Evolutionary conservation across 208 protist species (phyloP), one percentile per base, ranked within the genome.

Genomic region (Acanthamoeba castellanii): DNA sequence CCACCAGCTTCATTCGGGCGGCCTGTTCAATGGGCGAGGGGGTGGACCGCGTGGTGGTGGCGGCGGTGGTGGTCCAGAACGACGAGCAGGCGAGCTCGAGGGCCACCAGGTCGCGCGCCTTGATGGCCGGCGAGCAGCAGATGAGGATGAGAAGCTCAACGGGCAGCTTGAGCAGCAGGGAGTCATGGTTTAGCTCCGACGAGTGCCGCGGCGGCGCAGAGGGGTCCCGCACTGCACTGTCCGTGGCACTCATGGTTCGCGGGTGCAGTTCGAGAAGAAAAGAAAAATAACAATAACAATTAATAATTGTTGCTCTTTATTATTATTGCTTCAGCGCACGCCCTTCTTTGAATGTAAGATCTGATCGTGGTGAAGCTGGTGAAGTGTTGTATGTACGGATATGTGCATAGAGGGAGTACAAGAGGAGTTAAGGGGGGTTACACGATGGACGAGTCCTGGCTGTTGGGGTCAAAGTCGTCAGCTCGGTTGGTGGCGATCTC

Each of bases 401-500:
- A 37, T 37, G 37, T 37, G 42, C 5, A 47, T 42, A 42, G 37
- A 85, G 1, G 76, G 52, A 57, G 42, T 47, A 57, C 52, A 57
- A 7, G 18, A 2, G 11, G 52, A 11, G 14, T 18, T 18, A 7
- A 0, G 52, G 52, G 42, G 42, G 7, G 11, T 81, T 30, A 88
- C 2, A 88, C 81, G 27, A 88, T 88, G 52, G 81, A 88, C 0
- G 81, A n/a, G 50, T 88, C 81, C 50, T 81, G 47, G 81, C 81
- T 88, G 81, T 9, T 64, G 20, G 81, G 81, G 27, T 88, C 81
- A 64, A 88, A 88, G 81, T 88, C 81, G 30, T 88, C 50, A 9
- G 25, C 81, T 42, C 81, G 81, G 52, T 88, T 88, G 81, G 81
- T 88, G 47, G 50, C 45, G 47, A 64, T 88, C 81, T 55, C 81